Evolutionary conservation across 148 eudicot genomes (phyloP), one percentile per base, ranked within the genome.

Genomic region (Silene latifolia): DNA sequence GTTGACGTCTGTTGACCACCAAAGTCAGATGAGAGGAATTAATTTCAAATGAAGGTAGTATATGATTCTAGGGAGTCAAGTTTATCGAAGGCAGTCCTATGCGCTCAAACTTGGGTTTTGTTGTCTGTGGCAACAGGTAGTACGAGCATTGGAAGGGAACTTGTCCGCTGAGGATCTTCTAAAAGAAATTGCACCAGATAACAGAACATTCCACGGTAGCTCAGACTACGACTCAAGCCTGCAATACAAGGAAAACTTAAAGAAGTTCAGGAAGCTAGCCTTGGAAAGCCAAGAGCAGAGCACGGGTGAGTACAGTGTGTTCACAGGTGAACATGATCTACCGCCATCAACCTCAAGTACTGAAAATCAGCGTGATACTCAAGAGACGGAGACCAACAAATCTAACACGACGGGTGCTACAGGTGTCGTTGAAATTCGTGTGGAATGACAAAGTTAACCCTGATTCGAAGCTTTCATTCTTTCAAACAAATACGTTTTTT

Each of bases 71-170:
- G 1, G 54, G 17, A 62, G 65, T 0, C 24, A 21, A 21, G 29
- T 39, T 39, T 2, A 23, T 3, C 13, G 19, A 35, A 67, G 42
- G 27, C 21, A 32, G 18, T 19, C 27, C 15, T 27, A 17, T 20
- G 18, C 5, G 67, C 12, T 61, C 8, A 61, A 10, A 35, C 53
- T 7, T 65, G 29, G 18, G 32, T 24, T 61, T 1, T 8, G 21
- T 19, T 19, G 10, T 57, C 64, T 62, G 63, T 44, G 53, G 2
- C 15, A 86, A 77, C 88, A 93, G 98, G 79, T 93, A 72, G 87
- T 88, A 70, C 81, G 82, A 82, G 98, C 90, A 19, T 73, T 93
- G 63, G 96, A 93, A 85, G 98, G 98, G 69, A 89, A 85, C 77
- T 75, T 93, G 59, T 72, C 90, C 17, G 78, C 85, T 3, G 87